Evolutionary conservation across 129 eudicot genomes (phyloP), one percentile per base, ranked within the genome.

Genomic region (Artemisia annua): DNA sequence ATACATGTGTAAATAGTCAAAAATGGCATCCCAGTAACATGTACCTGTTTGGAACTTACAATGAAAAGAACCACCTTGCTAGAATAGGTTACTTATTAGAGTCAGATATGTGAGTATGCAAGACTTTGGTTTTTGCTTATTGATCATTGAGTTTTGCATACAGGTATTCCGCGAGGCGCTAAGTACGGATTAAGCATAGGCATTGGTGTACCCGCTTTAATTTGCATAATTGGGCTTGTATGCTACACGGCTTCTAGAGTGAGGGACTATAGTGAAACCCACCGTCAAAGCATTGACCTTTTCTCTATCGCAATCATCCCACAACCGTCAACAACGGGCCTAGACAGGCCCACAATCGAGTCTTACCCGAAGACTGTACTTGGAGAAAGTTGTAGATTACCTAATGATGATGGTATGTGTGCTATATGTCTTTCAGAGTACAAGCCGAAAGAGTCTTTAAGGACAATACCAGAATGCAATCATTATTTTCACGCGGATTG

Each of bases 361-460:
- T 87, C 93, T 0, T 87, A 82, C 74, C 84, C 85, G 0, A 87
- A 79, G 44, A 77, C 79, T 9, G 46, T 79, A 8, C 73, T 87
- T 4, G 93, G 87, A 13, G 87, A 87, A 65, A 87, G 89, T 56
- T 26, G 87, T 44, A 75, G 87, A 48, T 46, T 87, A 30, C 84
- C 89, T 46, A 80, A 63, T 1, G 81, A 73, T 11, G 87, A 93
- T 18, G 80, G 55, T 5, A 82, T 80, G 17, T 86, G 97, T 58
- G 73, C 96, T 1, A 93, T 93, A 35, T 93, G 98, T 75, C 76
- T 93, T 35, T 66, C 92, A 3, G 98, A 93, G 19, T 93, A 93
- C 71, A 76, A 79, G 26, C 86, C 96, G 1, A 82, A 89, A 19
- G 98, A 93, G 77, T 81, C 88, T 0, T 63, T 93, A 46, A 85